These are phyloP conservation scores for Aotearoamyces nothofagi DNA, from an alignment of 2,329 filamentous ascomycete species.

Conservation along the genomic window DNA sequence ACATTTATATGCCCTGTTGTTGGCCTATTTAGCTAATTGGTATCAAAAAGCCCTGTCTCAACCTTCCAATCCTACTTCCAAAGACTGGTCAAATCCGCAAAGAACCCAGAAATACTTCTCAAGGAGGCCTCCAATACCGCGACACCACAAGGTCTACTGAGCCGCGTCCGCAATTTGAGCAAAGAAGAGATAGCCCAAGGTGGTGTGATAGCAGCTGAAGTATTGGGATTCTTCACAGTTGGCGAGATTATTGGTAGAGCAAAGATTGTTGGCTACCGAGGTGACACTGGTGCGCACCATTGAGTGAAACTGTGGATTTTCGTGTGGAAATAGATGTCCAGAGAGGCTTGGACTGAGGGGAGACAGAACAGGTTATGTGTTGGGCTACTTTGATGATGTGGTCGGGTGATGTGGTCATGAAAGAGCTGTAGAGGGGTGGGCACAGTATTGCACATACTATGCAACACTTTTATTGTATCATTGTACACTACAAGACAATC, in stretches of 20 bases:
- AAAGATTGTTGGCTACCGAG: conserved; percentile 89
- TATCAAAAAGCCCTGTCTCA: conserved; percentile 44
- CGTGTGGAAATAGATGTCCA: no score
- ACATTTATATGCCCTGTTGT: no score
- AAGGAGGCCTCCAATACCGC: conserved; percentile 30
- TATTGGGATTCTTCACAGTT: conserved; percentile 92
- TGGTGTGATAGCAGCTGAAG: conserved; percentile 71
- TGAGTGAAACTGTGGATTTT: conserved; percentile 21
- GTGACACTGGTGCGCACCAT: conserved; percentile 44
- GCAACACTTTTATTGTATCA: not conserved
- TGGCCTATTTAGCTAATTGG: no score
- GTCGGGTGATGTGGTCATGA: no score
- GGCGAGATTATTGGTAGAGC: conserved; percentile 93
- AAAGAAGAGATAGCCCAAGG: conserved; percentile 54
- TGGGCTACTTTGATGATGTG: no score
- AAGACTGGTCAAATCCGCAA: conserved; percentile 52
- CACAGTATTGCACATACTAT: not conserved
- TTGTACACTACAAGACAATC: not conserved
- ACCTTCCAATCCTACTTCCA: conserved; percentile 83
- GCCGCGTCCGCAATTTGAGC: conserved; percentile 53
- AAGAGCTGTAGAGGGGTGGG: not conserved
- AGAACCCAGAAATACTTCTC: conserved; percentile 49
- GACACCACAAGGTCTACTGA: conserved; percentile 39
- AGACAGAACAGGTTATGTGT: no score
- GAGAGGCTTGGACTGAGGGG: no score